Evolutionary conservation across 768 basidiomycete species (phyloP), one percentile per base, ranked within the genome.

Genomic region (Trametes coccinea): DNA sequence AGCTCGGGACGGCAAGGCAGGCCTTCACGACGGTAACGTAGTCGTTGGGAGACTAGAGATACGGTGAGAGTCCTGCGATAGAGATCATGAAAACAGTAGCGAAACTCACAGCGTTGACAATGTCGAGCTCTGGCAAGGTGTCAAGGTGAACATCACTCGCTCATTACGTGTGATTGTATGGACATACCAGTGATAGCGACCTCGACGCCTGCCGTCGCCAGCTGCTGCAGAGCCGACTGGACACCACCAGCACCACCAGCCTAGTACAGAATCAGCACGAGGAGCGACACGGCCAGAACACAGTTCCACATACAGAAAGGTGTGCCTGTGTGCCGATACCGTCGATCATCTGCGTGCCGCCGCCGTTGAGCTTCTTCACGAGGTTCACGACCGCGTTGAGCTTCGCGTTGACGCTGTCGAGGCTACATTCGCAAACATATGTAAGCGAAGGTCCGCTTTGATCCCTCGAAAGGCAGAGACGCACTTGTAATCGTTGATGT

Each of bases 311-410:
- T 16, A 69, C 72, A 17, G 63, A 75, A 73, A 57, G 67, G 65
- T 82, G 81, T 66, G 74, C 74, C 62, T 82, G 80, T 14, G 81
- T 78, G 51, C 81, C 81, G 62, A 82, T 77, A 61, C 79, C 81
- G 59, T 83, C 80, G 67, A 83, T 80, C 52, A 78, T 66, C 59
- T 75, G 73, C 11, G 63, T 64, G 39, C 72, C 70, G 43, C 67
- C 70, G 48, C 74, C 65, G 70, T 81, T 82, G 64, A 78, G 66
- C 27, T 75, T 67, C 60, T 78, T 78, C 58, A 81, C 76, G 34
- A 82, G 72, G 52, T 70, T 70, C 50, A 81, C 75, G 54, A 81
- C 69, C 27, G 70, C 75, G 58, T 66, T 56, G 46, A 68, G 40
- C 62, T 83, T 83, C 48, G 77, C 76, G 61, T 80, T 80, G 67